A percentile compares a stretch with the other conserved stretches of the same genome.
These are phyloP conservation scores for Ustilago loliicola DNA, from an alignment of 1,284 basidiomycete genomes.

Conservation along the genomic window DNA sequence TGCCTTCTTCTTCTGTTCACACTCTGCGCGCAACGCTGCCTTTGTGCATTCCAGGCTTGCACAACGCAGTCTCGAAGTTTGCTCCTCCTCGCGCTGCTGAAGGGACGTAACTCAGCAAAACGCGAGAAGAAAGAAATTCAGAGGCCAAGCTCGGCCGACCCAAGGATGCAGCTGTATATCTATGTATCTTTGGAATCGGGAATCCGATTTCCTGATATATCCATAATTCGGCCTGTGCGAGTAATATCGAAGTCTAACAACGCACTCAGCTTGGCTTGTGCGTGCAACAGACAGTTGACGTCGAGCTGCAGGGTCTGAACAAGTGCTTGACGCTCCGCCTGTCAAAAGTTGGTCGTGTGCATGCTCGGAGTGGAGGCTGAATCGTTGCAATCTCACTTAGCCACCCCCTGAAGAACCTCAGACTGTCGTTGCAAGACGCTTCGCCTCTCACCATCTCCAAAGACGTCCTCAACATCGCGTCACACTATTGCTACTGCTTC, in stretches of 20 bases:
- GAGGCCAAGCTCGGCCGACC: neutral
- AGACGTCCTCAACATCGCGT: too few species aligned
- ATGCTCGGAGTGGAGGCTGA: neutral
- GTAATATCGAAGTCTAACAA: slow-evolving; percentile 2
- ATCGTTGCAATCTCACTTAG: too few species aligned
- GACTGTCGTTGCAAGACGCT: too few species aligned
- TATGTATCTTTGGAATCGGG: neutral
- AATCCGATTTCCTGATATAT: neutral
- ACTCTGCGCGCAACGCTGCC: neutral
- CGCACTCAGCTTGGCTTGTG: neutral
- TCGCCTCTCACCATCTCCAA: neutral
- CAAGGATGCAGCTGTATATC: neutral
- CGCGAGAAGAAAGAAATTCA: too few species aligned
- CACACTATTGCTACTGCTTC: too few species aligned
- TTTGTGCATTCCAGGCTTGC: neutral
- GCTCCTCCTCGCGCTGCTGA: too few species aligned
- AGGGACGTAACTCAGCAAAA: too few species aligned
- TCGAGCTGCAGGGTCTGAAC: slow-evolving; percentile 50
- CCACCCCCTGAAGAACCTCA: too few species aligned
- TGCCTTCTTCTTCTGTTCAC: neutral
- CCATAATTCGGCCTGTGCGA: neutral
- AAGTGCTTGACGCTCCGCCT: neutral
- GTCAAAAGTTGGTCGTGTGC: neutral
- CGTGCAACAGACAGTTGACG: slow-evolving; percentile 10
- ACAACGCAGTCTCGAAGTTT: neutral